Conservation (phyloP, 495 filamentous ascomycete genomes). For the Podospora appendiculata region DNA sequence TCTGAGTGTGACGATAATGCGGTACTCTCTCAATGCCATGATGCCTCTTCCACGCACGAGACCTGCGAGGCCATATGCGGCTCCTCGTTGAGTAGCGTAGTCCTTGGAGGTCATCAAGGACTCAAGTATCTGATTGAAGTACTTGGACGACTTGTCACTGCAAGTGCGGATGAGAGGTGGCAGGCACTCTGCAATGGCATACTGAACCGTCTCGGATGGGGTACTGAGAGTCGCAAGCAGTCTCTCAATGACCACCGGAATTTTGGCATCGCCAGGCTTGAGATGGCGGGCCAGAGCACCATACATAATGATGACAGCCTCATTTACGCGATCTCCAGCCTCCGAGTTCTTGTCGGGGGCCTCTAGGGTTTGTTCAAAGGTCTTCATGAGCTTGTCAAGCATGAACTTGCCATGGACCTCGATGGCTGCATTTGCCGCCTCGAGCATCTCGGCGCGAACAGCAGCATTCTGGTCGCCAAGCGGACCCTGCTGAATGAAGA, state of each 20-base stretch:
- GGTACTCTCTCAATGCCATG: slow-evolving; percentile 72
- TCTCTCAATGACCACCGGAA: slow-evolving; percentile 77
- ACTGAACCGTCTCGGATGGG: slow-evolving; percentile 95
- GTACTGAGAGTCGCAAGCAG: slow-evolving; percentile 81
- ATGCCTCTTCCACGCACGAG: slow-evolving; percentile 81
- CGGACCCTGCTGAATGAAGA: slow-evolving; percentile 77
- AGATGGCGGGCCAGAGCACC: slow-evolving; percentile 87
- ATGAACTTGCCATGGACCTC: slow-evolving; percentile 66
- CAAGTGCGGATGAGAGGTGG: slow-evolving; percentile 81
- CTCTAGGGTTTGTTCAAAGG: slow-evolving; percentile 78
- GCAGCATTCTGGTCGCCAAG: slow-evolving; percentile 67
- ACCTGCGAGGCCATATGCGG: slow-evolving; percentile 90
- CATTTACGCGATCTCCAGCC: slow-evolving; percentile 78
- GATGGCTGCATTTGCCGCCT: slow-evolving; percentile 77
- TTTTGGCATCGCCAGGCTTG: slow-evolving; percentile 68
- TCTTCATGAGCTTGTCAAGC: slow-evolving; percentile 85
- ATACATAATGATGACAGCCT: slow-evolving; percentile 95
- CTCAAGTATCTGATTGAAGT: slow-evolving; percentile 73
- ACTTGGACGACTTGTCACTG: slow-evolving; percentile 64
- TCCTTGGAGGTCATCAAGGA: slow-evolving; percentile 75
- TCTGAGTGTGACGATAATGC: slow-evolving; percentile 71
- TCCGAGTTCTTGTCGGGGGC: slow-evolving; percentile 71
- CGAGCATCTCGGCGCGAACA: slow-evolving; percentile 87
- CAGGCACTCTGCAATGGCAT: slow-evolving; percentile 87
- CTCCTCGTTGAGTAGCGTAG: slow-evolving; percentile 84